Percentiles rank a stretch among this genome's conserved stretches.
These are phyloP conservation scores for Eutrema japonicum DNA, from an alignment of 345 rosid species.

Conservation along the genomic window DNA sequence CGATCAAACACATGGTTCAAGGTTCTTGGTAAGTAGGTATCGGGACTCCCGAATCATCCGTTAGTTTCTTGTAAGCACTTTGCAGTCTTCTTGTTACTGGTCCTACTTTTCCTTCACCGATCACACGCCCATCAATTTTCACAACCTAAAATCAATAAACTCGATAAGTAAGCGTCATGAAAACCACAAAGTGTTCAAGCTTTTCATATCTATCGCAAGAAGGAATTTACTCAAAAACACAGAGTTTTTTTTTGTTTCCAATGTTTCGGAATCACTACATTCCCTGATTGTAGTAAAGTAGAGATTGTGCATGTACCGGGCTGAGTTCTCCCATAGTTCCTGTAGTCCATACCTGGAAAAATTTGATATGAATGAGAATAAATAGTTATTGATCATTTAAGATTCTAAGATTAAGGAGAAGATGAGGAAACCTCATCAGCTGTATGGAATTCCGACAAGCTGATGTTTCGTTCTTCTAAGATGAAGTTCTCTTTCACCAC, in stretches of 20 bases:
- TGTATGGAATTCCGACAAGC: constrained; percentile 85
- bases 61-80: constrained; percentile 65
- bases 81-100: constrained; percentile 65
- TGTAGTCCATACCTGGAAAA: constrained; percentile 79
- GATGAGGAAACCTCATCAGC: constrained; percentile 72
- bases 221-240: neutral
- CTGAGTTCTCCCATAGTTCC: constrained; percentile 96
- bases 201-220: neutral
- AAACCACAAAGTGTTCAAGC: neutral
- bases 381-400: neutral
- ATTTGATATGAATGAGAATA: neutral
- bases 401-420: neutral
- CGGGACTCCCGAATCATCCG: constrained; percentile 68
- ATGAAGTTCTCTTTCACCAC: constrained; percentile 65
- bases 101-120: constrained; percentile 76
- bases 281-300: neutral
- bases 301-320: constrained; percentile 54
- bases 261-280: neutral
- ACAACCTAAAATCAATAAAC: constrained; percentile 53
- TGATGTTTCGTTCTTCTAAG: constrained; percentile 75
- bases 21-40: constrained; percentile 54
- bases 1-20: too few relatives aligned
- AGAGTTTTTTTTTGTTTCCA: neutral
- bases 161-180: neutral
- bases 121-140: constrained; percentile 67